phyloP scores from a whole-genome alignment of 2,329 filamentous ascomycete genomes.

The Neocatenulostroma microsporum region DNA sequence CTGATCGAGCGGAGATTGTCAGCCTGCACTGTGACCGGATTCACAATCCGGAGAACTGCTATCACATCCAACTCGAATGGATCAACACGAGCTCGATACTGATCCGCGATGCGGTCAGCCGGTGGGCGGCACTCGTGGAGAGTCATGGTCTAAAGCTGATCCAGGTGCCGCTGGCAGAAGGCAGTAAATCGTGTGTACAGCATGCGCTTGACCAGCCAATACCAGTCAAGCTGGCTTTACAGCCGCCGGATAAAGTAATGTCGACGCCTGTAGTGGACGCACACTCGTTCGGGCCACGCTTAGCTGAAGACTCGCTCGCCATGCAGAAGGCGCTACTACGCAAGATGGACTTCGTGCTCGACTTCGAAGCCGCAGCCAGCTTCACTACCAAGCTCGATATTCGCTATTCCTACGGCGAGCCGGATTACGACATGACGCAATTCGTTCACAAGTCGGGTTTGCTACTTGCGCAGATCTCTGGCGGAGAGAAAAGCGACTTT shows the following conservation, averaged over 20 bases:
- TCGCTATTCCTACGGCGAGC: slow-evolving; percentile 84
- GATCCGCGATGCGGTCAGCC: slow-evolving; percentile 80
- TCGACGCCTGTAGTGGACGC: slow-evolving; percentile 60
- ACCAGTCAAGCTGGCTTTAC: slow-evolving; percentile 59
- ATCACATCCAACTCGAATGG: slow-evolving; percentile 95
- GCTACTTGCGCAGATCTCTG: slow-evolving; percentile 66
- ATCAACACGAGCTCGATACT: slow-evolving; percentile 93
- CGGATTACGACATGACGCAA: slow-evolving; percentile 79
- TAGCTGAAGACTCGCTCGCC: slow-evolving; percentile 58
- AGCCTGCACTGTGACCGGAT: slow-evolving; percentile 93
- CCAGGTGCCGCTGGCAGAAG: slow-evolving; percentile 85
- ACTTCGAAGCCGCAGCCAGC: slow-evolving; percentile 73
- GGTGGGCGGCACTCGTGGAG: slow-evolving; percentile 77
- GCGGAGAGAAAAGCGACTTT: slow-evolving; percentile 69
- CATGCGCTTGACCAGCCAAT: slow-evolving; percentile 85
- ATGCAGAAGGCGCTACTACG: slow-evolving; percentile 84
- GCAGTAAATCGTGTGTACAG: slow-evolving; percentile 62
- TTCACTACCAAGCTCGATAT: slow-evolving; percentile 83
- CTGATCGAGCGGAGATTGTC: slow-evolving; percentile 82
- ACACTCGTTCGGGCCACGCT: slow-evolving; percentile 54
- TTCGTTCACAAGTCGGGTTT: slow-evolving; percentile 88
- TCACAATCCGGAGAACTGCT: slow-evolving; percentile 97
- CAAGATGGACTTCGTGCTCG: slow-evolving; percentile 85
- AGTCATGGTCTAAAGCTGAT: slow-evolving; percentile 85
- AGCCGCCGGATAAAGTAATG: slow-evolving; percentile 57